phyloP scores from a whole-genome alignment of 371 early-diverging fungal genomes.

The Syncephalastrum sp. region DNA sequence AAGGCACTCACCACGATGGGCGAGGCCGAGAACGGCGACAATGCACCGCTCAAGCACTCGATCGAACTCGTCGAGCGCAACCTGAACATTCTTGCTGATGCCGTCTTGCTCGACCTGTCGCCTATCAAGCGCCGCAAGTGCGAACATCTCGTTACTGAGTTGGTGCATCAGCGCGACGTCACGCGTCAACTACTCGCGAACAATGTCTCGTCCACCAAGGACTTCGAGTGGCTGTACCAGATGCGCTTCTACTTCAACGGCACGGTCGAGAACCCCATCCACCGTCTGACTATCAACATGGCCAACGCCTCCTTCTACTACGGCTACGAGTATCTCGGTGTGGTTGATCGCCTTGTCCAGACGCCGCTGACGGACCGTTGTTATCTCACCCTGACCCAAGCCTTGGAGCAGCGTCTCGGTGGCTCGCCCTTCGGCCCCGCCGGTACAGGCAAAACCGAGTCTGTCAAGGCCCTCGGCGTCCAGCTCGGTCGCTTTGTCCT shows the following conservation, averaged over 20 bases:
- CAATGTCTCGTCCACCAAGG: conserved; percentile 63
- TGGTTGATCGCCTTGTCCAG: conserved; percentile 95
- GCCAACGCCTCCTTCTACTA: conserved; percentile 94
- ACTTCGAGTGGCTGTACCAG: conserved; percentile 93
- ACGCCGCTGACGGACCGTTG: conserved; percentile 98
- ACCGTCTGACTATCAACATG: conserved; percentile 82
- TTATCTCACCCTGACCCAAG: conserved; percentile 96
- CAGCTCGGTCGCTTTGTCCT: conserved; percentile 96
- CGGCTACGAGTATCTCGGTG: conserved; percentile 97
- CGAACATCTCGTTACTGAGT: conserved; percentile 97
- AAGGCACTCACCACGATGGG: conserved; percentile 56
- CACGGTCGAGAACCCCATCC: conserved; percentile 63
- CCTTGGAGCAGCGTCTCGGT: conserved; percentile 89
- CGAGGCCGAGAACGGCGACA: conserved; percentile 33
- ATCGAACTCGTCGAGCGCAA: conserved; percentile 69
- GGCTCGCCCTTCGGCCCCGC: conserved; percentile 98
- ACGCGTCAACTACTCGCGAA: conserved; percentile 68
- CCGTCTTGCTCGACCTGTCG: conserved; percentile 86
- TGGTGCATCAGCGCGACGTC: conserved; percentile 97
- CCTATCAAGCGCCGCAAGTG: conserved; percentile 89
- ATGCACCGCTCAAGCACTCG: conserved; percentile 53
- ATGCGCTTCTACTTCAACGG: conserved; percentile 94
- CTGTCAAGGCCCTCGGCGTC: conserved; percentile 96
- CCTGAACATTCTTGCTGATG: conserved; percentile 87
- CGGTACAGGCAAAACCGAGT: conserved; percentile 98